phyloP scores from a whole-genome alignment of 176 grass and related monocot genomes.

The Ensete glaucum region DNA sequence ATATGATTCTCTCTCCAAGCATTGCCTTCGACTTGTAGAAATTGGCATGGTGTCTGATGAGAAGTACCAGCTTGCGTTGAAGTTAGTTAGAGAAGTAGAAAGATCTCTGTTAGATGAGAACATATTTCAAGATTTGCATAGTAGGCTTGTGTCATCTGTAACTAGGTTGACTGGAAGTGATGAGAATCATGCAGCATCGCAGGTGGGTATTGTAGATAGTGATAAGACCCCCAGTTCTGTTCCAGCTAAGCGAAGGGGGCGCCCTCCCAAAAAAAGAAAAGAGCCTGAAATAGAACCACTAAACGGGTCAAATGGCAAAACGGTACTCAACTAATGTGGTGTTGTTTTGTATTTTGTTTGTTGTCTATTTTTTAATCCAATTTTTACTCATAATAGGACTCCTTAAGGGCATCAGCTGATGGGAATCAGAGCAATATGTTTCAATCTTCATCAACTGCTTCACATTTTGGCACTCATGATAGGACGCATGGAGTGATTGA shows the following conservation, averaged over 20 bases:
- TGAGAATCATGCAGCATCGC: constrained; percentile 27
- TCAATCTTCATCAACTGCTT: constrained; percentile 49
- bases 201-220: constrained; percentile 41
- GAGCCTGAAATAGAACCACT: constrained; percentile 40
- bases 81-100: constrained; percentile 40
- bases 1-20: constrained; percentile 53
- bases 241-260: constrained; percentile 51
- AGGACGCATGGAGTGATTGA: constrained; percentile 52
- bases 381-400: constrained; percentile 25
- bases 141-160: constrained; percentile 40
- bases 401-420: constrained; percentile 36
- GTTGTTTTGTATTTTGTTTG: neutral
- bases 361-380: constrained; percentile 8
- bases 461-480: constrained; percentile 54
- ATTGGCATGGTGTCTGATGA: constrained; percentile 49
- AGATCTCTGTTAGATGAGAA: constrained; percentile 62
- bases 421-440: constrained; percentile 40
- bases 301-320: constrained; percentile 33
- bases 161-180: constrained; percentile 27
- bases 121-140: constrained; percentile 49
- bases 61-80: constrained; percentile 49
- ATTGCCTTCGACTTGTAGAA: constrained; percentile 66
- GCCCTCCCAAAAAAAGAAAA: constrained; percentile 65
- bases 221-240: constrained; percentile 20
- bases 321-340: constrained; percentile 15